Base-by-base conservation (phyloP, 257 asterid species). In the Echium plantagineum region DNA sequence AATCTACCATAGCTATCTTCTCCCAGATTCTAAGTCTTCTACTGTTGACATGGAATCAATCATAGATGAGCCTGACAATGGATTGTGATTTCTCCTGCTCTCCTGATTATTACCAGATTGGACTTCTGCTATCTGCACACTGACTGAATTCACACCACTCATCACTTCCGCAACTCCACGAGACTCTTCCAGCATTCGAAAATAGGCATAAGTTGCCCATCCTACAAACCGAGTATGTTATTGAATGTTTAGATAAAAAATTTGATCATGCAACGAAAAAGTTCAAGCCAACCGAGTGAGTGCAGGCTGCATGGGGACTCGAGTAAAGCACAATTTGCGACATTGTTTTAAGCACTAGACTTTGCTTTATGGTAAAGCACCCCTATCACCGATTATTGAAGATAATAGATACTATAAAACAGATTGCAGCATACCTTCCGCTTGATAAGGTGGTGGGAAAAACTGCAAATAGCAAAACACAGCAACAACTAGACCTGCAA, bases 381-480 rank as follows among this genome's bases (percentile, higher is more conserved):
- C 15, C 15, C 21, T 8, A 31, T 22, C 8, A 22, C 5, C 15
- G 35, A 7, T 15, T 21, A 46, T 31, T 7, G 20, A 6, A 15
- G 42, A 35, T 22, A 30, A 21, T n/a, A 46, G 10, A 15, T 46
- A n/a, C n/a, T n/a, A 54, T 15, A 21, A 7, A 32, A 58, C 58
- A 22, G 46, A 54, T 22, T 57, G 28, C 7, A 12, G 54, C 66
- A 63, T 70, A 88, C 96, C 96, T 18, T 80, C 71, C 9, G 66
- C 72, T 22, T 83, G 90, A 72, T 85, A 78, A 9, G 96, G 96
- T 15, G 96, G 88, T 38, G 93, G 96, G 73, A 85, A 85, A 75
- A 88, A 88, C 81, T 88, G 93, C 90, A 85, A 71, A 72, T 85
- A 88, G 86, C 94, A 88, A 60, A 85, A 63, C 17, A 74, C 71